These are phyloP conservation scores for Melanopsichium pennsylvanicum DNA, from an alignment of 1,284 basidiomycete genomes.

Conservation along the genomic window DNA sequence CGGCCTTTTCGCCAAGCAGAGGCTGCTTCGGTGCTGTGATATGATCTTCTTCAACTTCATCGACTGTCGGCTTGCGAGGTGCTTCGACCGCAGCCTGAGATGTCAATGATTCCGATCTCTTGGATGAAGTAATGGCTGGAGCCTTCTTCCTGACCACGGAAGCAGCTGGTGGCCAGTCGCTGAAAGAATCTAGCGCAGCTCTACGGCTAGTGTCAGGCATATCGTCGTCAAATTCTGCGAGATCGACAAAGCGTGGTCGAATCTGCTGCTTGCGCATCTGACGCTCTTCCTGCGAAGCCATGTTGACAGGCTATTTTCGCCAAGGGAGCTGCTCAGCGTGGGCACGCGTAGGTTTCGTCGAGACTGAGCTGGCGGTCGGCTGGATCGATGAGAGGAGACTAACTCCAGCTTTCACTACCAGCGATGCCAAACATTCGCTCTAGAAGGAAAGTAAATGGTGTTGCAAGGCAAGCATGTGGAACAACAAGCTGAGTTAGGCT, in stretches of 20 bases:
- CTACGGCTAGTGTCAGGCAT: conserved; percentile 8
- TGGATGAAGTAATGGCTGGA: conserved; percentile 26
- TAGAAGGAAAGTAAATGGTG: not conserved
- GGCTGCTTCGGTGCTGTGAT: not conserved
- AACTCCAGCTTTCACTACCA: too few species aligned
- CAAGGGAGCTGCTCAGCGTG: not conserved
- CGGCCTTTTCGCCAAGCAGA: not conserved
- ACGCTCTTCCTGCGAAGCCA: conserved; percentile 29
- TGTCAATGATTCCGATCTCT: not conserved
- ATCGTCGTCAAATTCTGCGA: conserved; percentile 47
- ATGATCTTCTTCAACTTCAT: conserved; percentile 1
- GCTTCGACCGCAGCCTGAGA: not conserved
- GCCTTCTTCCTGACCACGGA: conserved; percentile 42
- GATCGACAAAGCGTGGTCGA: conserved; percentile 49
- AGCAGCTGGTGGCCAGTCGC: conserved; percentile 56
- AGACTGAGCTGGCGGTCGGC: too few species aligned
- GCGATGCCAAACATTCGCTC: not conserved
- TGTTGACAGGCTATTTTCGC: not conserved
- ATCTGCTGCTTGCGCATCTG: conserved; percentile 48
- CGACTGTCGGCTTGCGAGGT: not conserved
- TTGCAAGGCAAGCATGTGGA: too few species aligned
- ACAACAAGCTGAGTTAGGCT: not conserved
- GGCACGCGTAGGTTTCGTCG: too few species aligned
- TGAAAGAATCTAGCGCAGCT: conserved; percentile 30
- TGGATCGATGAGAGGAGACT: too few species aligned